Base-by-base conservation (phyloP, 352 stramenopile species). In the Phytophthora pini region DNA sequence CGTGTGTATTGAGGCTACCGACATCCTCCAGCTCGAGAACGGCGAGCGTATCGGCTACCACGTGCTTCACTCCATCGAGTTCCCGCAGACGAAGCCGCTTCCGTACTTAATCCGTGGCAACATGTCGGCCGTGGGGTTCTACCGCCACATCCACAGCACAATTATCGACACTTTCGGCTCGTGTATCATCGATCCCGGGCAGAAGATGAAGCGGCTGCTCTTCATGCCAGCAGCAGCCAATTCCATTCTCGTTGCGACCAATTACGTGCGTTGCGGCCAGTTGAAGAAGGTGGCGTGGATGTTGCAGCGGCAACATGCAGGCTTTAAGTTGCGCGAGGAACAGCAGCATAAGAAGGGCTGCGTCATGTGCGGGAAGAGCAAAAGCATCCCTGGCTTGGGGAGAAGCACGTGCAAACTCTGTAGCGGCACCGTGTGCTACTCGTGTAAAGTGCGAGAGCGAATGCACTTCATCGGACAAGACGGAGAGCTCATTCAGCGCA, bases 391-490 rank as follows among this genome's bases (percentile, higher is more conserved):
- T 46, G 63, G 68, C 8, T 49, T 73, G 15, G 34, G 34, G 27
- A 54, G 62, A n/a, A 48, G 58, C 32, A 73, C 65, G 47, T 69
- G 65, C 47, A 73, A 73, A 20, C 47, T 73, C 15, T 73, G 59
- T 36, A 52, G 36, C 10, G 58, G 65, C 0, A 12, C 44, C 17
- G 46, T 73, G 13, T 73, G 65, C 36, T 66, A 43, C 36, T 58
- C 52, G 34, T 73, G 65, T 32, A 73, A 67, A 44, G 52, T 52
- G 47, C 60, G 17, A 61, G 72, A 73, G 50, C 72, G 58, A 15
- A 68, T 83, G 64, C 71, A 64, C 29, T 83, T 81, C 45, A 67
- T 86, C 17, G 54, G 61, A 1, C 68, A 67, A 22, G 66, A 78
- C 15, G 49, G 60, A 0, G 48, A 70, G 13, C 52, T 83, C 27